A percentile compares a stretch with the other conserved stretches of the same genome.
Conservation (phyloP, 164 flowering plant species). For the Malania oleifera region DNA sequence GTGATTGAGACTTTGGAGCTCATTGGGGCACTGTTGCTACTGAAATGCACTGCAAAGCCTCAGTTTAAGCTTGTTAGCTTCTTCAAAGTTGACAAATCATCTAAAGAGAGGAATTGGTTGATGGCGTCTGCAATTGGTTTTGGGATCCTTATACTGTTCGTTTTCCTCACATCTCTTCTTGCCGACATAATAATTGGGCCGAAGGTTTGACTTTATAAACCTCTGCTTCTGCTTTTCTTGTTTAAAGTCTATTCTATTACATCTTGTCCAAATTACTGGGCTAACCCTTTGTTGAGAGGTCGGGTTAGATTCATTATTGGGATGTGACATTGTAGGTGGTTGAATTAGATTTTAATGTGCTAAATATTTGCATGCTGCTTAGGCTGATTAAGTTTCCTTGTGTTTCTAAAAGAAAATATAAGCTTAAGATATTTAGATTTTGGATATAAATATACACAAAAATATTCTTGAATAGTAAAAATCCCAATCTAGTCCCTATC, state of each 20-base stretch:
- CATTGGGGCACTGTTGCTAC: slow-evolving; percentile 34
- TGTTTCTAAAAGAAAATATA: no score
- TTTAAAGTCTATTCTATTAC: background rate
- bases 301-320: no score
- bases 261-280: background rate
- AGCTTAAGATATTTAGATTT: no score
- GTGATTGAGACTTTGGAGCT: slow-evolving; percentile 56
- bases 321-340: no score
- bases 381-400: no score
- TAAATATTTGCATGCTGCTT: no score
- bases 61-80: slow-evolving; percentile 26
- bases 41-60: slow-evolving; percentile 40
- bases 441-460: no score
- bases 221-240: background rate
- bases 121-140: slow-evolving; percentile 57
- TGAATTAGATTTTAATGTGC: no score
- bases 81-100: slow-evolving; percentile 25
- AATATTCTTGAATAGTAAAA: no score
- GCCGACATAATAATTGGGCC: slow-evolving; percentile 53
- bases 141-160: slow-evolving; percentile 41
- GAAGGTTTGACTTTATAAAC: slow-evolving; percentile 44
- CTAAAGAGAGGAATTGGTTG: slow-evolving; percentile 54
- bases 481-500: no score
- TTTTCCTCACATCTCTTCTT: slow-evolving; percentile 51
- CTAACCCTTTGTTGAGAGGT: no score